Evolutionary conservation across 164 flowering plant species (phyloP).

Genomic region (Sextonia rubra): DNA sequence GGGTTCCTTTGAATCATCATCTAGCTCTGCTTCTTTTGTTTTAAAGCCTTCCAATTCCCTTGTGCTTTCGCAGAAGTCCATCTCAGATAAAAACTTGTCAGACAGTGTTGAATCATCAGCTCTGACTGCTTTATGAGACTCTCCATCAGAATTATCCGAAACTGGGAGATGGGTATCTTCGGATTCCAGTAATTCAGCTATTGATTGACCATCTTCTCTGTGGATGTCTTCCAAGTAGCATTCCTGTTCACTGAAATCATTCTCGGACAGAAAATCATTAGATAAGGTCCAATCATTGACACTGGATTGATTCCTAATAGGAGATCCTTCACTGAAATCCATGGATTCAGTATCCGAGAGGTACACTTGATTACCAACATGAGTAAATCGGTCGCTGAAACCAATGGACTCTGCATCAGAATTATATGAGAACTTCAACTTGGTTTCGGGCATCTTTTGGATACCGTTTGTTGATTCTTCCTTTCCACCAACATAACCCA

Average conservation of each 20-base stretch:
- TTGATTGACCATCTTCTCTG: background rate
- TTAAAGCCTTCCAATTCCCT: background rate
- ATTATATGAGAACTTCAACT: constrained; percentile 3
- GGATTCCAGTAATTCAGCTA: constrained; percentile 14
- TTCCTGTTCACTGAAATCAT: constrained; percentile 16
- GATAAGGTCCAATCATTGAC: background rate
- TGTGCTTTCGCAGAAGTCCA: constrained; percentile 15
- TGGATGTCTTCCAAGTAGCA: background rate
- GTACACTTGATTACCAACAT: background rate
- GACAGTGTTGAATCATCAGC: background rate
- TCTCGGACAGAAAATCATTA: constrained; percentile 19
- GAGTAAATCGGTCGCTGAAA: constrained; percentile 16
- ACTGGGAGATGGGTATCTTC: constrained; percentile 2
- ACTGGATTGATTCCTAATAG: background rate
- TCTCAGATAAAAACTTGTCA: constrained; percentile 18
- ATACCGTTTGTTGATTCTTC: constrained; percentile 13
- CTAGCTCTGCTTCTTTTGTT: background rate
- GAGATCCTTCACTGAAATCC: constrained; percentile 17
- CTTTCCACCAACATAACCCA: constrained; percentile 16
- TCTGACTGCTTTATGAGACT: background rate
- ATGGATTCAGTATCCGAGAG: background rate
- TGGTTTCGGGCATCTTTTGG: constrained; percentile 7
- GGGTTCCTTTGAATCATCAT: background rate
- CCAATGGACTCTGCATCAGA: background rate
- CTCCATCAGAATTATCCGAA: constrained; percentile 7